These are phyloP conservation scores for Candida chauliodis DNA, from an alignment of 805 yeast species.

Conservation along the genomic window DNA sequence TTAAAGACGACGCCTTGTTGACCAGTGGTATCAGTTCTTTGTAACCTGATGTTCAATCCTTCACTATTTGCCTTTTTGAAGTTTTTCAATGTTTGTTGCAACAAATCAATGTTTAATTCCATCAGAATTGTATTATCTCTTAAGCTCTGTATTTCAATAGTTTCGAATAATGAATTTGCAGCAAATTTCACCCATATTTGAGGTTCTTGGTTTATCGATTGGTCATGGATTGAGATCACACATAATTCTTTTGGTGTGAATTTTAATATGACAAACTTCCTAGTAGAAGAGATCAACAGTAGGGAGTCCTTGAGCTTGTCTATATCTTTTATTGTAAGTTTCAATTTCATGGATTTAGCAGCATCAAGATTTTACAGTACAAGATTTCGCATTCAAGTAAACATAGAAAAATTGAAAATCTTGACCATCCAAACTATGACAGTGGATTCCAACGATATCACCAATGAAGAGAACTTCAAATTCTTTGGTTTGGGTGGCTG, in stretches of 20 bases:
- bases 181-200: conserved; percentile 65
- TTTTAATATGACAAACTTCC: conserved; percentile 55
- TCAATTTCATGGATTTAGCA: conserved; percentile 17
- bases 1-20: conserved; percentile 16
- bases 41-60: conserved; percentile 50
- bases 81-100: conserved; percentile 54
- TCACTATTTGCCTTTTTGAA: conserved; percentile 52
- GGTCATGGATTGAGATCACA: conserved; percentile 44
- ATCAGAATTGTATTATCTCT: conserved; percentile 54
- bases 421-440: conserved; percentile 12
- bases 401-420: conserved; percentile 1
- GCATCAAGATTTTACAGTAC: too few species aligned
- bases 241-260: conserved; percentile 49
- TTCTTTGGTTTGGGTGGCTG: conserved; percentile 97
- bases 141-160: conserved; percentile 48
- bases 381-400: not conserved
- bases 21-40: conserved; percentile 34
- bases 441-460: conserved; percentile 15
- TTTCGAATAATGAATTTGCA: conserved; percentile 42
- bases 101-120: conserved; percentile 60
- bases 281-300: conserved; percentile 46
- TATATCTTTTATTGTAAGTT: conserved; percentile 16
- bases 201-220: conserved; percentile 50
- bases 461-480: conserved; percentile 42
- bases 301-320: conserved; percentile 36